Evolutionary conservation across 2,329 filamentous ascomycete genomes (phyloP), one percentile per base, ranked within the genome.

Genomic region (Penicillium sp.): DNA sequence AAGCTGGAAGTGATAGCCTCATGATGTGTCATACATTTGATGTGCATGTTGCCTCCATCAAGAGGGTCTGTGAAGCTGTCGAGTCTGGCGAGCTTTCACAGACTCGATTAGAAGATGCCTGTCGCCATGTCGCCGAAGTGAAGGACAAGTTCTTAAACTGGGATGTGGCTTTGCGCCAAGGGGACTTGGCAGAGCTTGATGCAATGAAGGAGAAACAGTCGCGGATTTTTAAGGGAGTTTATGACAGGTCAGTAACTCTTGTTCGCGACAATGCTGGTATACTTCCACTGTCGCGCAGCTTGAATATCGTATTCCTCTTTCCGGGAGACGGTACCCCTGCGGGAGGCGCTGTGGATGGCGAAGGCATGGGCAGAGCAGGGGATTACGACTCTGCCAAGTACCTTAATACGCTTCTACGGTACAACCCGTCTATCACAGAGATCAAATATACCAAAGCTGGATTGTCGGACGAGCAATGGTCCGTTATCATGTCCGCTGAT

Each of bases 11-110:
- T 40, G 72, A 75, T 46, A 73, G 68, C 43, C 56, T 71, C 5
- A 73, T 74, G 69, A 59, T 75, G n/a, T 74, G 70, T 35, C 70
- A 74, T 50, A 73, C 70, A 0, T 69, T 68, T 45, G 57, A 62
- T 5, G 64, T 68, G 28, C 71, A 74, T 47, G 56, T 72, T 14
- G 65, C 59, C 3, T 68, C 71, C 1, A 71, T 74, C 14, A 57
- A 71, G 29, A 54, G 59, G 23, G 65, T 74, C 1, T 62, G 66
- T 18, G 49, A 65, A 37, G 69, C 70, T 13, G 57, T 71, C 0
- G 59, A 64, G 32, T 63, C 61, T 20, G 69, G 69, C 4, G 54
- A 59, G 4, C 53, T 74, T 18, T 51, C 62, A 1, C 42, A 56
- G 34, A 44, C 58, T 4, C 57, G 62, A 4, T 57, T 74, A 6